Evolutionary conservation across 306 rosid species (phyloP), one percentile per base, ranked within the genome.

Genomic region (Acacia crassicarpa): DNA sequence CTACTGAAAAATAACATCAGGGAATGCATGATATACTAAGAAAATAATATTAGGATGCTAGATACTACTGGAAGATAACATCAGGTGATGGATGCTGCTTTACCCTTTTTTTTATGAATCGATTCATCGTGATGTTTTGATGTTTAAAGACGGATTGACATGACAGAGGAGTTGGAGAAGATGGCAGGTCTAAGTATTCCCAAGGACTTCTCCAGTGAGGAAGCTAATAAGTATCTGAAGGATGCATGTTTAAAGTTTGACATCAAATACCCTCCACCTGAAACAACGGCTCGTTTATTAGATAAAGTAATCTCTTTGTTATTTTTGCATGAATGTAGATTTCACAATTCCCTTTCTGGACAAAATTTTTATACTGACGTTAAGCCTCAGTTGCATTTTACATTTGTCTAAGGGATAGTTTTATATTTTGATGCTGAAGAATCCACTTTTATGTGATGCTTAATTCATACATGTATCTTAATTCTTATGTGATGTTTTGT

Each of bases 211-310:
- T 62, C 96, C 0, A 85, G 98, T 71, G 92, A 87, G 76, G 96
- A 95, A 85, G 88, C 98, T 58, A 93, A 91, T 85, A 86, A 85
- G 78, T 91, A 92, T 88, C 83, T 95, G 44, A 95, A 76, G 86
- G 91, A 89, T 75, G 91, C 92, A 15, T 95, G 99, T 77, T 59
- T 67, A 79, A 90, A 91, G 86, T 82, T 80, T 74, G 99, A 90
- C 22, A 88, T 93, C 72, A 92, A 84, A 85, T 93, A 97, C 74
- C 87, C 99, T 70, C 97, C 94, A 19, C 99, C 98, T 19, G 94
- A 93, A 88, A 95, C 98, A 17, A 92, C 98, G 40, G 23, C 96
- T 33, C 93, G 97, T 17, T 86, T 95, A 91, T 85, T 95, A 88
- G 99, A 93, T 84, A 93, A 91, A 86, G 99, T 93, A 84, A 61